phyloP scores from a whole-genome alignment of 192 early-diverging fungal genomes.

The Linnemannia elongata region DNA sequence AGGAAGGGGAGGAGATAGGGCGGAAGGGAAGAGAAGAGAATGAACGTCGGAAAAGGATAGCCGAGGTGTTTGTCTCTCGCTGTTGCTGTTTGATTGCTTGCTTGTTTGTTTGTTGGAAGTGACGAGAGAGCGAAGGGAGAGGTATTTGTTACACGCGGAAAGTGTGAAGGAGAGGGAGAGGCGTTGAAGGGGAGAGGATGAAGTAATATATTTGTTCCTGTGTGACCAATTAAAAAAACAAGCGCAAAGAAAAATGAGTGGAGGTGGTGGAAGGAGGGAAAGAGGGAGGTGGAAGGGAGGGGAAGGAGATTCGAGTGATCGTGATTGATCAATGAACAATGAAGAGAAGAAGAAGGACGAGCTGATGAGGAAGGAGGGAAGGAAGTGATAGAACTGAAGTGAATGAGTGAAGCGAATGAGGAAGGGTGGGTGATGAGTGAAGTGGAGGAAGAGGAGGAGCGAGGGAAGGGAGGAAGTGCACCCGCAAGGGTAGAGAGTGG shows the following conservation, averaged over 20 bases:
- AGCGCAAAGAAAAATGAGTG: not conserved
- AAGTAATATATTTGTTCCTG: not conserved
- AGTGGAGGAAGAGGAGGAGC: not conserved
- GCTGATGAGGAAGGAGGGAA: not conserved
- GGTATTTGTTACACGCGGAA: not conserved
- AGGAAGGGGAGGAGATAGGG: not conserved
- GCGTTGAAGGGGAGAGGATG: not conserved
- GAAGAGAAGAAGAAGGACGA: no score
- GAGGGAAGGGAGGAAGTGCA: not conserved
- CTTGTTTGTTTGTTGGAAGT: no score
- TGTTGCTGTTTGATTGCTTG: not conserved
- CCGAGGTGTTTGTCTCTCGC: not conserved
- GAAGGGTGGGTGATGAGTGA: not conserved
- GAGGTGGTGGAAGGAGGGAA: not conserved
- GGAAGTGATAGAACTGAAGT: not conserved
- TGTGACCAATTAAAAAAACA: not conserved
- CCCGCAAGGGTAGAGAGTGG: not conserved
- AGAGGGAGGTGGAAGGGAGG: no score
- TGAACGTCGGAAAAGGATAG: slow-evolving; percentile 1
- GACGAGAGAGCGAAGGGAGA: no score
- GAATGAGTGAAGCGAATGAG: no score
- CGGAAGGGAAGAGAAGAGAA: not conserved
- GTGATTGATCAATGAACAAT: not conserved
- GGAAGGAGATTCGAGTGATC: not conserved
- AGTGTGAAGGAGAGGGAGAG: not conserved